These are phyloP conservation scores for Rutstroemia sp. DNA, from an alignment of 2,329 filamentous ascomycete genomes.

Conservation along the genomic window DNA sequence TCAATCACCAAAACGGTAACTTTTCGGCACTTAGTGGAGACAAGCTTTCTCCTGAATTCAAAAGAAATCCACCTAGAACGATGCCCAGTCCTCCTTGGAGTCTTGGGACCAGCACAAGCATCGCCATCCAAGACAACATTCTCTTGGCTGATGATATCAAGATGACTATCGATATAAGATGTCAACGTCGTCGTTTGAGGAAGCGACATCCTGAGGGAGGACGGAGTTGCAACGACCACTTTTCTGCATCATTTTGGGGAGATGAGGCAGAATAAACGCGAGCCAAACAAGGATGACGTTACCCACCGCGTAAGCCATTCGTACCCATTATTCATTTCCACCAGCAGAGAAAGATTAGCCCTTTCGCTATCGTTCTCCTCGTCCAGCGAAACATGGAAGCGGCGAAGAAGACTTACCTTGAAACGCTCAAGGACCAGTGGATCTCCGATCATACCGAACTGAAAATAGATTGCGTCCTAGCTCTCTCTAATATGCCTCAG, in stretches of 20 bases:
- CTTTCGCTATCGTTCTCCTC: neutral
- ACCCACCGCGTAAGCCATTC: conserved; percentile 4
- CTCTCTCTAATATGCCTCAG: neutral
- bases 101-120: neutral
- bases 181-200: neutral
- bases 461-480: neutral
- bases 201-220: neutral
- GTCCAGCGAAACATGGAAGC: neutral
- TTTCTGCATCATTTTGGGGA: neutral
- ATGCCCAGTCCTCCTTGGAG: neutral
- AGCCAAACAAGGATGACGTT: conserved; percentile 8
- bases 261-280: conserved; percentile 3
- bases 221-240: neutral
- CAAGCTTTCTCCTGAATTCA: conserved; percentile 3
- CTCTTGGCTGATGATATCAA: conserved; percentile 4
- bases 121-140: conserved; percentile 3
- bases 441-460: neutral
- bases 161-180: neutral
- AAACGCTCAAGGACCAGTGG: neutral
- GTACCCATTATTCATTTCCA: conserved; percentile 7
- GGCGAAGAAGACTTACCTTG: neutral
- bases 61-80: neutral
- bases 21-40: conserved; percentile 5
- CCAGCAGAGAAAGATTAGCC: neutral
- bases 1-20: neutral